Evolutionary conservation across 257 asterid genomes (phyloP), one percentile per base, ranked within the genome.

Genomic region (Asclepias syriaca): DNA sequence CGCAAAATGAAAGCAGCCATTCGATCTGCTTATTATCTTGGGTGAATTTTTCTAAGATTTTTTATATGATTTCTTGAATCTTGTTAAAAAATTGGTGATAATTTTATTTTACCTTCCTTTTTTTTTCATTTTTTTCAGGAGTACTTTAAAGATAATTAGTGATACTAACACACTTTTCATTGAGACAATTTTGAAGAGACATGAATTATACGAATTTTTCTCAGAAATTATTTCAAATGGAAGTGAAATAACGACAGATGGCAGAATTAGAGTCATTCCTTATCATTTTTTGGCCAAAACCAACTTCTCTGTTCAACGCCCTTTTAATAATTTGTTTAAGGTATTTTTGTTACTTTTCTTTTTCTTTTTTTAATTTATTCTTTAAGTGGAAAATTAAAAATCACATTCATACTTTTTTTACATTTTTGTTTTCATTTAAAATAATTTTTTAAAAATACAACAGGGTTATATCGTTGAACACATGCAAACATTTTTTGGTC

Each of bases 101-200:
- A 24, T 19, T 4, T 60, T 58, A 24, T 65, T 14, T 18, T 0
- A 24, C 12, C 1, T 48, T 58, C 61, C 82, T 24, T 24, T 24
- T 24, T 24, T 0, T 24, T 24, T 24, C 27, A n/a, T 24, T 24
- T 5, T 70, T 65, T 69, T 78, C 85, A 92, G 97, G 77, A 87
- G 98, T 80, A 91, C 90, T 66, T 81, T 93, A 82, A 93, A 90
- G 90, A 86, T 93, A 70, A 86, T 85, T 32, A 90, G 96, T 39
- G 98, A 93, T 72, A 86, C 97, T 16, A 93, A 93, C 76, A 70
- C 65, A 72, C 87, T 90, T 76, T 90, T 87, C 82, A 90, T 93
- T 73, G 86, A 81, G 79, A 88, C 97, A 22, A 80, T 93, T 72
- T 80, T 90, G 82, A 87, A 87, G 51, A 88, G 85, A 77, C 81